Percentiles rank a stretch among this genome's conserved stretches.
phyloP scores from a whole-genome alignment of 1,284 basidiomycete genomes.

The Bjerkandera adusta region DNA sequence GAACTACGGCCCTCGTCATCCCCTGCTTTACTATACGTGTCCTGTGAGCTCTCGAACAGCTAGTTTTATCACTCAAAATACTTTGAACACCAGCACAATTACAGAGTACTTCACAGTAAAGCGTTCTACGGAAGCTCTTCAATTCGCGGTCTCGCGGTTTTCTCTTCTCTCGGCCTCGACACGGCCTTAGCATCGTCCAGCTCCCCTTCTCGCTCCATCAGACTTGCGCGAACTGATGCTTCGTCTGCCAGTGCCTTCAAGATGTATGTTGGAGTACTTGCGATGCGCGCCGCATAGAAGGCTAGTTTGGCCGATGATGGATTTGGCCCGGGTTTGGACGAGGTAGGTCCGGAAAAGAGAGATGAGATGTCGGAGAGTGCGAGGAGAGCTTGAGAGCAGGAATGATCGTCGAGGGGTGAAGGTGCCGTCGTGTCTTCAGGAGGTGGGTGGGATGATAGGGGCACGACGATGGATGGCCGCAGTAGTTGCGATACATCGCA shows the following conservation, averaged over 20 bases:
- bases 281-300: slow-evolving; percentile 56
- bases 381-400: slow-evolving; percentile 39
- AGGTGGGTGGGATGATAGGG: slow-evolving; percentile 14
- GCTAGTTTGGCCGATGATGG: slow-evolving; percentile 50
- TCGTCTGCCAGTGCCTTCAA: slow-evolving; percentile 45
- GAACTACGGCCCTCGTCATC: too few relatives aligned
- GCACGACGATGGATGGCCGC: slow-evolving; percentile 38
- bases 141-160: neutral
- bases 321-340: slow-evolving; percentile 27
- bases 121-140: slow-evolving; percentile 1
- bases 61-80: too few relatives aligned
- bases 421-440: slow-evolving; percentile 16
- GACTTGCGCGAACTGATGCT: slow-evolving; percentile 26
- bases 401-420: slow-evolving; percentile 30
- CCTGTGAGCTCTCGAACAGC: too few relatives aligned
- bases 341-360: slow-evolving; percentile 32
- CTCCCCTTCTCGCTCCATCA: slow-evolving; percentile 19
- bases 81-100: too few relatives aligned
- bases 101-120: too few relatives aligned
- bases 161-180: neutral
- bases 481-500: slow-evolving; percentile 51
- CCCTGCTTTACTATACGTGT: too few relatives aligned
- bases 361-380: slow-evolving; percentile 52
- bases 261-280: slow-evolving; percentile 37
- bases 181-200: neutral